Evolutionary conservation across 345 rosid genomes (phyloP).

Genomic region (Ailanthus altissimus): DNA sequence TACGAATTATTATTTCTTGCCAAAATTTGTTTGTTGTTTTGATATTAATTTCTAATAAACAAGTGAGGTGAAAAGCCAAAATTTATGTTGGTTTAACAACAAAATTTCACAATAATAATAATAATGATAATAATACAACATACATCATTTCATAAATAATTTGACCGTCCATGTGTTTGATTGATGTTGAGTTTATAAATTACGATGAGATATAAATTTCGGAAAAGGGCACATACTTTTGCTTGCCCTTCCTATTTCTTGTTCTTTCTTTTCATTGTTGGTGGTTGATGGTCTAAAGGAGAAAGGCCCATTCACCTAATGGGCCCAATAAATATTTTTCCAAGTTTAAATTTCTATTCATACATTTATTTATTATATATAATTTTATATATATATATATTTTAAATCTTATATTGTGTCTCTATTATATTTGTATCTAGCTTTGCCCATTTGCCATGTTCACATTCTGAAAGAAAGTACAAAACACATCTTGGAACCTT

Average conservation of each 20-base stretch:
- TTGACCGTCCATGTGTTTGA: neutral
- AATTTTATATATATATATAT: neutral
- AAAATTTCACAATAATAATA: neutral
- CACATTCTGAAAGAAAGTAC: constrained; percentile 13
- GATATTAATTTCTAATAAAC: too few relatives aligned
- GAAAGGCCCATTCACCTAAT: neutral
- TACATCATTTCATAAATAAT: neutral
- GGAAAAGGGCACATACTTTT: constrained; percentile 4
- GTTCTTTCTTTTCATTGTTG: neutral
- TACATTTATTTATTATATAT: neutral
- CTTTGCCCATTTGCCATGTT: constrained; percentile 29
- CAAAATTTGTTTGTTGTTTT: too few relatives aligned
- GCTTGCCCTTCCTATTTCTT: neutral
- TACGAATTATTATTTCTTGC: too few relatives aligned
- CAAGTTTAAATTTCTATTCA: constrained; percentile 7
- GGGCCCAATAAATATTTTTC: neutral
- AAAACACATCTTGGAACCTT: constrained; percentile 8
- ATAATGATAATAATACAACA: neutral
- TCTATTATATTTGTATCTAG: neutral
- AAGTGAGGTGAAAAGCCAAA: neutral
- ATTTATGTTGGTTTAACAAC: neutral
- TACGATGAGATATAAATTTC: neutral
- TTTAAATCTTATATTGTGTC: too few relatives aligned
- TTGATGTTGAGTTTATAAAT: neutral
- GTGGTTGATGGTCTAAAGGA: constrained; percentile 13